A percentile compares a stretch with the other conserved stretches of the same genome.
Evolutionary conservation across 1,139 yeast species (phyloP).

Genomic region (Ogataea hybrid): DNA sequence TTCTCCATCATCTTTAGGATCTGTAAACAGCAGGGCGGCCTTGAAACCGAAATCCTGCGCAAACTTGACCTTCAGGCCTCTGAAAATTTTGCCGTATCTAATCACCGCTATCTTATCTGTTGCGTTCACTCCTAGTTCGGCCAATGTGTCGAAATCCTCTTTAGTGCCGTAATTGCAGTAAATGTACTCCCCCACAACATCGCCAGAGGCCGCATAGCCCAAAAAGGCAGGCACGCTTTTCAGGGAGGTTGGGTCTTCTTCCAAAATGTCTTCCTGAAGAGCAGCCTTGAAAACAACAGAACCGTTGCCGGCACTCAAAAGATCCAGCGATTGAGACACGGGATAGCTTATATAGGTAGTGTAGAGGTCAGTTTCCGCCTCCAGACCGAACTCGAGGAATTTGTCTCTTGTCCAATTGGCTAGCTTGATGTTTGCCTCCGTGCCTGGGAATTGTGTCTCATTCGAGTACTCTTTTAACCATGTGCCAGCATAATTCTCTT

Average conservation of each 20-base stretch:
- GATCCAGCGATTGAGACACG: conserved; percentile 46
- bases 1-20: too few relatives aligned
- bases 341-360: conserved; percentile 66
- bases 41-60: too few relatives aligned
- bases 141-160: conserved; percentile 49
- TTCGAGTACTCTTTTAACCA: too few relatives aligned
- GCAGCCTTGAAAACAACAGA: conserved; percentile 53
- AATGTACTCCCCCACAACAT: conserved; percentile 55
- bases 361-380: conserved; percentile 51
- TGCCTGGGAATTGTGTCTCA: conserved; percentile 72
- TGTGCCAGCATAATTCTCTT: too few relatives aligned
- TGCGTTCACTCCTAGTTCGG: conserved; percentile 45
- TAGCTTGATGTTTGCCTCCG: conserved; percentile 45
- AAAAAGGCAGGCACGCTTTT: conserved; percentile 58
- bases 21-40: too few relatives aligned
- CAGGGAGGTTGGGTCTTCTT: conserved; percentile 66
- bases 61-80: too few relatives aligned
- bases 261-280: conserved; percentile 66
- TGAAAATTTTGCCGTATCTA: too few relatives aligned
- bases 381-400: conserved; percentile 61
- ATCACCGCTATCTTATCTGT: too few relatives aligned
- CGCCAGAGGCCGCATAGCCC: conserved; percentile 69
- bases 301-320: conserved; percentile 37
- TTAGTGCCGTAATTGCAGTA: conserved; percentile 63
- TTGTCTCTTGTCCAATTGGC: conserved; percentile 65